Evolutionary conservation across 164 flowering plant genomes (phyloP).

Genomic region (Stephania japonica): DNA sequence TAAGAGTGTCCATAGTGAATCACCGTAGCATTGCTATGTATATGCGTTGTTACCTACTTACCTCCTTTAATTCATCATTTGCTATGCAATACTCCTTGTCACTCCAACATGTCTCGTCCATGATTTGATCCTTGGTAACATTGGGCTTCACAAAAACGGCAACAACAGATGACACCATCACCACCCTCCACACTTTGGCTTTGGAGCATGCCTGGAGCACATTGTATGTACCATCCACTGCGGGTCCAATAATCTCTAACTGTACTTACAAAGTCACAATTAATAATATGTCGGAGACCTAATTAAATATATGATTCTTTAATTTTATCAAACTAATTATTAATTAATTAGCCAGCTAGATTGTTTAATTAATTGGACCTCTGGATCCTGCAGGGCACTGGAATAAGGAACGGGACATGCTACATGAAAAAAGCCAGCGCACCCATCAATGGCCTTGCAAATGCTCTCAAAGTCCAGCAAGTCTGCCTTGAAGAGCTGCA

Average conservation of each 20-base stretch:
- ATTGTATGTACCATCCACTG: constrained; percentile 46
- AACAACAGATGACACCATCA: constrained; percentile 38
- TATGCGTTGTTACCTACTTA: too few species aligned
- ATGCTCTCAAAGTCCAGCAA: constrained; percentile 41
- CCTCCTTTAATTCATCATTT: too few species aligned
- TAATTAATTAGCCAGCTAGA: too few species aligned
- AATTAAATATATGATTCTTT: too few species aligned
- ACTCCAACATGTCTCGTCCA: constrained; percentile 56
- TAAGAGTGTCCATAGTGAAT: too few species aligned
- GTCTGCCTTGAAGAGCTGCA: constrained; percentile 49
- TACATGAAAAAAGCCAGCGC: constrained; percentile 52
- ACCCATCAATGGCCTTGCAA: constrained; percentile 41
- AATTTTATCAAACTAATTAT: too few species aligned
- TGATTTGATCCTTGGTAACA: constrained; percentile 35
- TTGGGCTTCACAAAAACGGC: constrained; percentile 38
- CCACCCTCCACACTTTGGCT: constrained; percentile 41
- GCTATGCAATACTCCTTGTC: constrained; percentile 33
- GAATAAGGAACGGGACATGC: constrained; percentile 32
- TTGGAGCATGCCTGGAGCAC: constrained; percentile 40
- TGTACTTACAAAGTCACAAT: too few species aligned
- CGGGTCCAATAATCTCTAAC: constrained; percentile 49
- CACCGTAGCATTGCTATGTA: too few species aligned
- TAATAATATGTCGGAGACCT: too few species aligned
- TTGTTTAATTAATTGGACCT: too few species aligned
- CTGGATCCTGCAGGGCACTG: neutral